Evolutionary conservation across 208 protist species (phyloP).

Genomic region (Phytomonas sp.): DNA sequence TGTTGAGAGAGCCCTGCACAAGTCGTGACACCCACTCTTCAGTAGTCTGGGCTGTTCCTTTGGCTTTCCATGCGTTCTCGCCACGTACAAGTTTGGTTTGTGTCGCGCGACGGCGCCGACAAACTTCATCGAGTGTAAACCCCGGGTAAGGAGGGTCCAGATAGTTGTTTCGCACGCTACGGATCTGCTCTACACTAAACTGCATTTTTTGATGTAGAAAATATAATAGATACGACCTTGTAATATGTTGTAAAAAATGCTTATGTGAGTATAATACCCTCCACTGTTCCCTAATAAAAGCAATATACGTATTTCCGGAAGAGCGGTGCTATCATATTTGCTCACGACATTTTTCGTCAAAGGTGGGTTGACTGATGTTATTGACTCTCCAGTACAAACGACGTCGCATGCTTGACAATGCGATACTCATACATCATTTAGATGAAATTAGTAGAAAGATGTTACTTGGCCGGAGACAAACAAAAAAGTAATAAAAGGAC

Average conservation of each 20-base stretch:
- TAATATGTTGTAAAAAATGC: background rate
- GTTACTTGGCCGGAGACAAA: background rate
- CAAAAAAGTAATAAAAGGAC: background rate
- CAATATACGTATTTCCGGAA: background rate
- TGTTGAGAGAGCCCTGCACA: slow-evolving; percentile 79
- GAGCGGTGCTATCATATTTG: background rate
- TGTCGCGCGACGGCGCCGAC: slow-evolving; percentile 34
- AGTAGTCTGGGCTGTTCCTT: slow-evolving; percentile 56
- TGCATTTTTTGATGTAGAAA: slow-evolving; percentile 26
- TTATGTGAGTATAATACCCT: slow-evolving; percentile 8
- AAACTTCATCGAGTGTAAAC: slow-evolving; percentile 82
- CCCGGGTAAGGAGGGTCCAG: slow-evolving; percentile 69
- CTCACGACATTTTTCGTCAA: background rate
- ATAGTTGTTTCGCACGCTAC: slow-evolving; percentile 64
- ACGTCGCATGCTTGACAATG: background rate
- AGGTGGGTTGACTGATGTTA: background rate
- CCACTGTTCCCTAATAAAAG: background rate
- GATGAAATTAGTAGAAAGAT: background rate
- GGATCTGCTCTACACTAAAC: slow-evolving; percentile 76
- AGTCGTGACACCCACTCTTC: slow-evolving; percentile 78
- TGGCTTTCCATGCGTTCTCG: slow-evolving; percentile 71
- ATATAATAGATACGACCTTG: background rate
- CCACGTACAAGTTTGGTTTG: slow-evolving; percentile 73
- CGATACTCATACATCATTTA: background rate
- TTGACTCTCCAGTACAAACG: background rate